A percentile compares a stretch with the other conserved stretches of the same genome.
These are phyloP conservation scores for Penicillium olsonii DNA, from an alignment of 2,329 filamentous ascomycete genomes.

Conservation along the genomic window DNA sequence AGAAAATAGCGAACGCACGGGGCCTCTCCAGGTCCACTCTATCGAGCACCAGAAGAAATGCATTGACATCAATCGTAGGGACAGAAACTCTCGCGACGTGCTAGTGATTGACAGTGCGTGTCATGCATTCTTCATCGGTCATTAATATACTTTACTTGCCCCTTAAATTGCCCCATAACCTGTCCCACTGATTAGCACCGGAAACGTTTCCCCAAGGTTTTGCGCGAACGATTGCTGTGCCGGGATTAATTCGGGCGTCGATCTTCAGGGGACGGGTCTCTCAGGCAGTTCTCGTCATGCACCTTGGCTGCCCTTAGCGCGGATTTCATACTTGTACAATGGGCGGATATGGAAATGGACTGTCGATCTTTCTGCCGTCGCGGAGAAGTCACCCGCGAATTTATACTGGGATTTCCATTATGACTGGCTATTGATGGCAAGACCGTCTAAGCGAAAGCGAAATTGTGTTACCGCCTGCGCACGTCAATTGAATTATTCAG, in stretches of 20 bases:
- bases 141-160: background rate
- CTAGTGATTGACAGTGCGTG: too few species aligned
- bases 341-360: background rate
- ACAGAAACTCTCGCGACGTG: too few species aligned
- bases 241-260: background rate
- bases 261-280: background rate
- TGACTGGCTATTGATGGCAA: background rate
- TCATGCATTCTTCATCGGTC: too few species aligned
- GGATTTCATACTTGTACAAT: background rate
- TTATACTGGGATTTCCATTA: background rate
- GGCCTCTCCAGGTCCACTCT: background rate
- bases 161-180: background rate
- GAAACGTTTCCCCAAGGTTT: background rate
- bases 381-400: background rate
- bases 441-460: background rate
- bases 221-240: background rate
- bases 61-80: background rate
- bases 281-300: background rate
- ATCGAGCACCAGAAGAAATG: background rate
- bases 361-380: background rate
- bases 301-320: background rate
- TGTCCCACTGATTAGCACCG: background rate
- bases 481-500: background rate
- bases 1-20: background rate
- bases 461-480: background rate